Percentiles rank a stretch among this genome's conserved stretches.
Conservation (phyloP, 1,139 yeast genomes). For the Arxiozyma bovina region DNA sequence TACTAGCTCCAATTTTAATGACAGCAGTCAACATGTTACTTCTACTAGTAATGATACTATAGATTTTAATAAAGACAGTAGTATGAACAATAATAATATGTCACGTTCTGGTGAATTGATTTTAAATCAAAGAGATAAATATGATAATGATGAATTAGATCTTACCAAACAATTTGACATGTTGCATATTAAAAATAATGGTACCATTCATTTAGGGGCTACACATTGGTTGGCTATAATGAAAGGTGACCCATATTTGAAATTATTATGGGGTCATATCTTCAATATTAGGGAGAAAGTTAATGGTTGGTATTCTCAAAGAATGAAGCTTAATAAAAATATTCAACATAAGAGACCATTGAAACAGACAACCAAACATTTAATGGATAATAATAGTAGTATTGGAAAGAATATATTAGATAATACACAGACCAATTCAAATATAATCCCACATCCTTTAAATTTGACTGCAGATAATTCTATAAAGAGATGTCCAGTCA, state of each 20-base stretch:
- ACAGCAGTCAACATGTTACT: neutral
- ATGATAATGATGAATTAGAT: conserved; percentile 34
- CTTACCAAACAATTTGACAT: conserved; percentile 42
- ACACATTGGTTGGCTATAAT: conserved; percentile 47
- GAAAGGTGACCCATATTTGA: conserved; percentile 44
- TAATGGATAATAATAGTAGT: neutral
- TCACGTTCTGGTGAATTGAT: neutral
- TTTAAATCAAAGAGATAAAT: conserved; percentile 11
- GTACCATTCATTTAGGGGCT: conserved; percentile 43
- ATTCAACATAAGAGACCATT: conserved; percentile 1
- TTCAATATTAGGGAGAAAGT: conserved; percentile 41
- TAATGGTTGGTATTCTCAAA: conserved; percentile 28
- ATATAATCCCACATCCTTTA: neutral
- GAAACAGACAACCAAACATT: conserved; percentile 7
- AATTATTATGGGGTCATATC: conserved; percentile 44
- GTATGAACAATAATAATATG: neutral
- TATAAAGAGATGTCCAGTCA: conserved; percentile 11
- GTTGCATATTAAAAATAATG: conserved; percentile 41
- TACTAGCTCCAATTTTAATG: neutral
- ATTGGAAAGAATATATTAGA: neutral
- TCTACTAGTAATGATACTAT: neutral
- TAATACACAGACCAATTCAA: neutral
- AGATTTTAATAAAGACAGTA: neutral
- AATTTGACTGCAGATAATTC: conserved; percentile 1
- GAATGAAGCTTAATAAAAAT: conserved; percentile 8